Percentiles rank a stretch among this genome's conserved stretches.
phyloP scores from a whole-genome alignment of 495 filamentous ascomycete species.

The Neurospora sp. region DNA sequence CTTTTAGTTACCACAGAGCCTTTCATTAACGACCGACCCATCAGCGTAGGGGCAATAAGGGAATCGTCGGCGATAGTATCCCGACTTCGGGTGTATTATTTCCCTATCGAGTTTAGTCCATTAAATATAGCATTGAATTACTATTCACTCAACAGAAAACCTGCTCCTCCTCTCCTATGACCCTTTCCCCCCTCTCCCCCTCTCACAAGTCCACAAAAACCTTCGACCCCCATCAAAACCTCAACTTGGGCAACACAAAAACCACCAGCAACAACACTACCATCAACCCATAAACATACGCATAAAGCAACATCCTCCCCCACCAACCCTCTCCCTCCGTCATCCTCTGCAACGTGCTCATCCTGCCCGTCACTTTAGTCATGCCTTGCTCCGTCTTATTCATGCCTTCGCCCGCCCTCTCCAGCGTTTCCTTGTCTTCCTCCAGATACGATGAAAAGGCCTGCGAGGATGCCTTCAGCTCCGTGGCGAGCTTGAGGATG shows the following conservation, averaged over 20 bases:
- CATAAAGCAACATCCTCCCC: constrained; percentile 77
- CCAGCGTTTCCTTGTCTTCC: constrained; percentile 59
- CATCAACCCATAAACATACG: constrained; percentile 70
- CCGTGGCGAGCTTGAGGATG: constrained; percentile 63
- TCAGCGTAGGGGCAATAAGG: background rate
- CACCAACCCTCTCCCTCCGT: constrained; percentile 82
- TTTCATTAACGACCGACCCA: background rate
- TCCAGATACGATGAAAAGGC: constrained; percentile 62
- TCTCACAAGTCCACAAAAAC: background rate
- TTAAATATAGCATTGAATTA: background rate
- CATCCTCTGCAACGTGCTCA: constrained; percentile 64
- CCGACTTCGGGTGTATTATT: background rate
- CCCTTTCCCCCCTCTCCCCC: background rate
- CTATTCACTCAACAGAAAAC: background rate
- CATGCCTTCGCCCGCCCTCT: constrained; percentile 59
- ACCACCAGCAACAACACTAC: constrained; percentile 64
- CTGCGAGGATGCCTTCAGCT: constrained; percentile 65
- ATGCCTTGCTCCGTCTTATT: constrained; percentile 66
- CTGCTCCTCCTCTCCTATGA: background rate
- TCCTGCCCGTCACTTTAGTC: constrained; percentile 59
- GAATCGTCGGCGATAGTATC: background rate
- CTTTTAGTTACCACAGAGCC: background rate
- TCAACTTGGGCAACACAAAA: constrained; percentile 71
- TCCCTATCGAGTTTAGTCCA: background rate
- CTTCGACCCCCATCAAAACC: constrained; percentile 48